phyloP scores from a whole-genome alignment of 345 rosid species.

The Euphorbia lathyris region DNA sequence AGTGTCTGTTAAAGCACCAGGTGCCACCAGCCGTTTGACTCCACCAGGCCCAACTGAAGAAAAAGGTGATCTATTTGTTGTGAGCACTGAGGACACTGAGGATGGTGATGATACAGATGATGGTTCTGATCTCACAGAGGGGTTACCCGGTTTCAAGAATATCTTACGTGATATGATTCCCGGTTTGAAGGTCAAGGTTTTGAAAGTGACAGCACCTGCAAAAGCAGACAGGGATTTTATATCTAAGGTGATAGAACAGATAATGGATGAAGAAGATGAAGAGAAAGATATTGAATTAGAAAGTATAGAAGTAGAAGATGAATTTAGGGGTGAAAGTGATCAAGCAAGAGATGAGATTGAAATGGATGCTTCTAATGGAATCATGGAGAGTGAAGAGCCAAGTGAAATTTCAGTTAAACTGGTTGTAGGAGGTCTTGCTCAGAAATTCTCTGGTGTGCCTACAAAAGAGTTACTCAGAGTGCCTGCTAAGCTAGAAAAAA shows the following conservation, averaged over 20 bases:
- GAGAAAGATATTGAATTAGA: conserved; percentile 60
- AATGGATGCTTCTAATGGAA: conserved; percentile 45
- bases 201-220: conserved; percentile 73
- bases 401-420: conserved; percentile 72
- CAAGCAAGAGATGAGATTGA: conserved; percentile 50
- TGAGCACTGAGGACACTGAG: conserved; percentile 56
- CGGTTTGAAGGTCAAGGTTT: conserved; percentile 76
- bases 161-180: conserved; percentile 84
- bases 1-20: conserved; percentile 37
- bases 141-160: conserved; percentile 65
- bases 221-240: conserved; percentile 80
- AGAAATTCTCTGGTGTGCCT: conserved; percentile 51
- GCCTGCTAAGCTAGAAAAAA: conserved; percentile 72
- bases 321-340: conserved; percentile 50
- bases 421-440: conserved; percentile 69
- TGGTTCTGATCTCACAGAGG: conserved; percentile 66
- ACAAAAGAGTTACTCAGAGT: conserved; percentile 56
- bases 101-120: conserved; percentile 61
- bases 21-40: conserved; percentile 39
- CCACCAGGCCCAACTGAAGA: conserved; percentile 53
- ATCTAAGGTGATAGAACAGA: conserved; percentile 79
- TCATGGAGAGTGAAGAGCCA: conserved; percentile 49
- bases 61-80: conserved; percentile 44
- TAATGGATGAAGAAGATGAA: conserved; percentile 73
- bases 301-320: conserved; percentile 54